Conservation (phyloP, 2,329 filamentous ascomycete genomes). For the Fusarium sp. region DNA sequence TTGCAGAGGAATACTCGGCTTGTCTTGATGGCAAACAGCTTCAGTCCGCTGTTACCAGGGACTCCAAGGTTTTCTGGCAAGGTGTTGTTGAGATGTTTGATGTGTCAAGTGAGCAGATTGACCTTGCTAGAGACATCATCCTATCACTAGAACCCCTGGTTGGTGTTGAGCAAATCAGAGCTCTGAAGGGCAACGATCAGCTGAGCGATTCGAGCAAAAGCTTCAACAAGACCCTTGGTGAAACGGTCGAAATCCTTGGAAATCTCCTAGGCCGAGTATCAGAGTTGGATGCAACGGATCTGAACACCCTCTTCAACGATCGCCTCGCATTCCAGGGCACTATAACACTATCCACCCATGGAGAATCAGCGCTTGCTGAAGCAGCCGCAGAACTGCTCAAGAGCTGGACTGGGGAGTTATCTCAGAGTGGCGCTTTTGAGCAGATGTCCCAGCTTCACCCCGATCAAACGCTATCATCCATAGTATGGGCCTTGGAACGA, state of each 20-base stretch:
- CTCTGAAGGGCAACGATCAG: conserved; percentile 58
- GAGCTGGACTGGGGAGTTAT: conserved; percentile 75
- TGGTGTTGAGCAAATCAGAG: conserved; percentile 78
- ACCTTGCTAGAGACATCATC: conserved; percentile 79
- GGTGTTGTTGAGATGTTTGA: conserved; percentile 77
- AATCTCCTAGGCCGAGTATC: conserved; percentile 82
- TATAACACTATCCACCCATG: conserved; percentile 83
- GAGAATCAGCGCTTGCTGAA: conserved; percentile 81
- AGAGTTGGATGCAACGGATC: conserved; percentile 76
- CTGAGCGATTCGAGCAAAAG: conserved; percentile 59
- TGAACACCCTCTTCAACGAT: conserved; percentile 76
- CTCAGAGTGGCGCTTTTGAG: conserved; percentile 55
- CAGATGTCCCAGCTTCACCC: conserved; percentile 55
- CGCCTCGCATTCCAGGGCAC: conserved; percentile 77
- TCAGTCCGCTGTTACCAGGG: conserved; percentile 73
- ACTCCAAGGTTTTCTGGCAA: conserved; percentile 64
- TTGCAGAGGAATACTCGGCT: conserved; percentile 61
- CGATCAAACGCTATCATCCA: conserved; percentile 55
- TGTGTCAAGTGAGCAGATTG: conserved; percentile 74
- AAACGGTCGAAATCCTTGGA: conserved; percentile 69
- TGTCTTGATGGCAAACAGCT: conserved; percentile 70
- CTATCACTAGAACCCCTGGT: conserved; percentile 76
- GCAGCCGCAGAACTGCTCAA: conserved; percentile 86
- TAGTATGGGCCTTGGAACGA: conserved; percentile 57
- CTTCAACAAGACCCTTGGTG: conserved; percentile 79